phyloP scores from a whole-genome alignment of 2,329 filamentous ascomycete genomes.

The Xylaria multiplex region DNA sequence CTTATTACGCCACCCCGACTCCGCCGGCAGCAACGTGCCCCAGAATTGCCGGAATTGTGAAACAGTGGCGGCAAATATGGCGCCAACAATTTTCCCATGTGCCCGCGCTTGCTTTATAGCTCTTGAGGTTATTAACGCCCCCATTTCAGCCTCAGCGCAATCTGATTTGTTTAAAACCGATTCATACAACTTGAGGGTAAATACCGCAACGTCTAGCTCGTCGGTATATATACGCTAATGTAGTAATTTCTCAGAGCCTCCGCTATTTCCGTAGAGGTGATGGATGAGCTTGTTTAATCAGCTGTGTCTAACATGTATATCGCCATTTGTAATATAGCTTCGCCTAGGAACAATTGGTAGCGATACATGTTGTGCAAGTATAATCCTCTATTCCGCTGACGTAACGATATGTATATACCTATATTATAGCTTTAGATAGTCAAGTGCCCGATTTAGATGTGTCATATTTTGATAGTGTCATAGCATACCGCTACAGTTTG shows the following conservation, averaged over 20 bases:
- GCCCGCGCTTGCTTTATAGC: not conserved
- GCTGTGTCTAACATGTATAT: no score
- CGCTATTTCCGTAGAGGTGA: no score
- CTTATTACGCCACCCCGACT: constrained; percentile 5
- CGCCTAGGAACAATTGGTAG: not conserved
- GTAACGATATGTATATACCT: no score
- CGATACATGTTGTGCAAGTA: not conserved
- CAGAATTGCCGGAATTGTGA: constrained; percentile 11
- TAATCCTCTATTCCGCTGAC: not conserved
- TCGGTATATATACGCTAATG: not conserved
- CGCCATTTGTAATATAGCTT: no score
- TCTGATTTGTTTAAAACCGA: not conserved
- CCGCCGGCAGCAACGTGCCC: not conserved
- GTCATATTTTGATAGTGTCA: no score
- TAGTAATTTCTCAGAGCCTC: not conserved
- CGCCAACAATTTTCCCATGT: no score
- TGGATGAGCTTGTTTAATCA: not conserved
- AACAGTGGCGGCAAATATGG: constrained; percentile 4
- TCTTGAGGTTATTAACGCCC: not conserved
- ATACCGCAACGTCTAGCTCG: constrained; percentile 1
- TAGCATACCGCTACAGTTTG: no score
- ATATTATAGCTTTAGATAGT: no score
- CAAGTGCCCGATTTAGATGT: no score
- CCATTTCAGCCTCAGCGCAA: constrained; percentile 15
- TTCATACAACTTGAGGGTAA: not conserved